A percentile compares a stretch with the other conserved stretches of the same genome.
Evolutionary conservation across 345 rosid species (phyloP).

Genomic region (Salix udensis): DNA sequence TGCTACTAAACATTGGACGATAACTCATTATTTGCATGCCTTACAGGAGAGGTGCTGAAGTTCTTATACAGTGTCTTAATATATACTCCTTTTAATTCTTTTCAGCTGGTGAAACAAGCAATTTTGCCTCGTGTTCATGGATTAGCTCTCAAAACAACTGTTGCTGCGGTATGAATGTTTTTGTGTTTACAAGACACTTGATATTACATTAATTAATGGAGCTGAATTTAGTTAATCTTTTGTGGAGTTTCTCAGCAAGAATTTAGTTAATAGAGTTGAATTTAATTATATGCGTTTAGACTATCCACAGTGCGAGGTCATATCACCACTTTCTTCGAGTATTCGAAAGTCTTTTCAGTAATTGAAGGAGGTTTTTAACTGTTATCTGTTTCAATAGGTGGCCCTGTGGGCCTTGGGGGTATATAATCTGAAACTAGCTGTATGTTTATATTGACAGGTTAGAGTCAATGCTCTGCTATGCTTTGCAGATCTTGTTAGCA

Average conservation of each 20-base stretch:
- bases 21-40: background rate
- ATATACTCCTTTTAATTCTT: slow-evolving; percentile 1
- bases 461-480: slow-evolving; percentile 93
- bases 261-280: background rate
- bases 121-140: slow-evolving; percentile 96
- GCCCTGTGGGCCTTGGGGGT: background rate
- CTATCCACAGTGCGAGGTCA: background rate
- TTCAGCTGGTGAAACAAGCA: slow-evolving; percentile 83
- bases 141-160: slow-evolving; percentile 90
- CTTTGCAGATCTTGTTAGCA: slow-evolving; percentile 66
- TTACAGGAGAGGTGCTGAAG: background rate
- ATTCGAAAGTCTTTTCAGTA: background rate
- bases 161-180: slow-evolving; percentile 76
- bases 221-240: background rate
- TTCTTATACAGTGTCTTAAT: background rate
- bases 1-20: background rate
- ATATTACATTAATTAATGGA: background rate
- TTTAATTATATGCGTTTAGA: background rate
- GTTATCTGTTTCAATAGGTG: background rate
- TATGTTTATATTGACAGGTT: slow-evolving; percentile 51
- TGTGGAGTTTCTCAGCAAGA: background rate
- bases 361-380: background rate
- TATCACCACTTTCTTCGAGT: background rate
- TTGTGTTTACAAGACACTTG: background rate
- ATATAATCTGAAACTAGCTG: slow-evolving; percentile 12